Percentiles rank a stretch among this genome's conserved stretches.
Conservation (phyloP, 306 rosid genomes). For the Mimosa bimucronata region DNA sequence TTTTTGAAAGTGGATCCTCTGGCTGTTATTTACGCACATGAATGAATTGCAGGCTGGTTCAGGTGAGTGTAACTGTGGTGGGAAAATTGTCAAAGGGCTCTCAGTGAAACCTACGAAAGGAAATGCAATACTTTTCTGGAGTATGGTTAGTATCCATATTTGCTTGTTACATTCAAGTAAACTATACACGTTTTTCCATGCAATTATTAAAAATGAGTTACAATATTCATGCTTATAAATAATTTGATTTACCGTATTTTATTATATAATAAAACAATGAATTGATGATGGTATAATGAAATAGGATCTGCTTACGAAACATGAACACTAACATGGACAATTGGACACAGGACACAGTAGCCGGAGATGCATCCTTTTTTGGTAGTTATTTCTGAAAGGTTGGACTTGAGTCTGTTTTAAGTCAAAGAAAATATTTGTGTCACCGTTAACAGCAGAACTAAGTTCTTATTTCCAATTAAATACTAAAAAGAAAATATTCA, state of each 20-base stretch:
- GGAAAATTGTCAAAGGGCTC: slow-evolving; percentile 64
- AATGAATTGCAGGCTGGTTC: slow-evolving; percentile 74
- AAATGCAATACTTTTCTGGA: slow-evolving; percentile 95
- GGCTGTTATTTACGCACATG: slow-evolving; percentile 12
- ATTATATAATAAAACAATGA: no score
- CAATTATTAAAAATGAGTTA: not conserved
- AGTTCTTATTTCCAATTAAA: no score
- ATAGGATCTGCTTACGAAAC: no score
- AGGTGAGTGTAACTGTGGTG: slow-evolving; percentile 86
- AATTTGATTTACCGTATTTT: not conserved
- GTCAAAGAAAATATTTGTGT: no score
- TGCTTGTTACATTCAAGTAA: slow-evolving; percentile 22
- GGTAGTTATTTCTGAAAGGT: no score
- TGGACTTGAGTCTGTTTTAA: no score
- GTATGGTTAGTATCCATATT: slow-evolving; percentile 74
- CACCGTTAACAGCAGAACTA: no score
- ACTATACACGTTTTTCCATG: not conserved
- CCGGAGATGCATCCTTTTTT: no score
- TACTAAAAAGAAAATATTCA: no score
- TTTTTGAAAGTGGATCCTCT: not conserved
- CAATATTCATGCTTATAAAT: not conserved
- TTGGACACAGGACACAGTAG: no score
- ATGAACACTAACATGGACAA: no score
- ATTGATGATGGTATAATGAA: not conserved
- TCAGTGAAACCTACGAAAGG: slow-evolving; percentile 85